Base-by-base conservation (phyloP, 202 grass and related monocot species). In the Digitaria exilis region DNA sequence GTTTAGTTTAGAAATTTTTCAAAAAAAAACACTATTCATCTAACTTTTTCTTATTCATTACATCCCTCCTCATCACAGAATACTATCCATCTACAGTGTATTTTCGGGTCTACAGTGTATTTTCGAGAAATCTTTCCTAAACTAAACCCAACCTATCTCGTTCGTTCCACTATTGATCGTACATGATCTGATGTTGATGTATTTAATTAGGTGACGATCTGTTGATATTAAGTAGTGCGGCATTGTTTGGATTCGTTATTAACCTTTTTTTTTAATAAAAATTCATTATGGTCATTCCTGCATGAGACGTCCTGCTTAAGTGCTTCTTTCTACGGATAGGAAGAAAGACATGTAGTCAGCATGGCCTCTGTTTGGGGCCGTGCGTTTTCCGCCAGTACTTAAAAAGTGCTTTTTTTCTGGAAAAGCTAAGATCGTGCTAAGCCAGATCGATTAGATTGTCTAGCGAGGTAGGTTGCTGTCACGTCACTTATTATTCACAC, bases 371-470 rank as follows among this genome's bases (percentile, higher is more conserved):
- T 54, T 42, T 12, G 64, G 22, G 28, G 12, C 28, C 34, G 32
- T 55, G 13, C 29, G 77, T 29, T n/a, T n/a, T 68, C 16, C 39
- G 39, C 34, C 49, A 39, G 21, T 58, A 39, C 12, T 67, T 51
- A 34, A 51, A n/a, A 76, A 65, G 17, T n/a, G 30, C 78, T 87
- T 76, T n/a, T n/a, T n/a, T n/a, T 82, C 62, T 69, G 52, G 51
- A 69, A 78, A 87, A 86, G 70, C 69, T 68, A 81, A 10, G 35
- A 41, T 37, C 69, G 16, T 71, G 43, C 65, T 37, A 55, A 30
- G 41, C 9, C 69, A 50, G 6, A 65, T 62, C 48, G 68, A 46
- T 71, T 43, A 43, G 65, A 43, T 68, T 68, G 35, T 43, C 44
- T 30, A 29, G 37, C 2, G 44, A 39, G 16, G 56, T 41, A 68